Base-by-base conservation (phyloP, 495 filamentous ascomycete species). In the Rhypophila decipiens region DNA sequence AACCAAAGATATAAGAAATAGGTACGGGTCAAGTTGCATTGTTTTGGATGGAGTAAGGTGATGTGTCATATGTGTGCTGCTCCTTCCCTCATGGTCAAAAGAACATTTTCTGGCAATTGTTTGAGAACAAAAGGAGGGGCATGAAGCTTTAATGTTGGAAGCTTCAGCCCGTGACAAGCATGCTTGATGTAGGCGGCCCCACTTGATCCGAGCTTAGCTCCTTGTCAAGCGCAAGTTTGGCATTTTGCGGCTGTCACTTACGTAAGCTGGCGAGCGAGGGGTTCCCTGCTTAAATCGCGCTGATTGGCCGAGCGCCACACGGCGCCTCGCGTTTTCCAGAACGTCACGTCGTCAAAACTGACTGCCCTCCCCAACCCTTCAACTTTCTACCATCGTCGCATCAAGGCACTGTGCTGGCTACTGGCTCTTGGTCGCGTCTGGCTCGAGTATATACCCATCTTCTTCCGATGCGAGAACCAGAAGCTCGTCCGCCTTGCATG, bases 301-400 rank as follows among this genome's bases (percentile, higher is more conserved):
- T 47, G 45, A 47, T 47, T 47, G 45, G 45, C 34, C 19, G n/a
- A 23, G 18, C 8, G 23, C 38, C 35, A 40, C 18, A 31, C 18
- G 40, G 40, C 23, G 21, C 23, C 40, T 43, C 40, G 40, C 40
- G 40, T 43, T 63, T 63, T 61, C 52, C 34, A 50, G 52, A 63
- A 63, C 60, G 60, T 64, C 60, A 64, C 60, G 56, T 64, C 60
- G 47, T 61, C 50, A 35, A 39, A 46, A 54, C 44, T 50, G 9
- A 37, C 27, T 5, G 53, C 35, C 37, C 24, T 23, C 45, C 3
- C 38, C 41, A 50, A 24, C 9, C 15, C 55, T 42, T 61, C 51
- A 60, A 55, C 29, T 53, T 53, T 51, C 51, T 45, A 53, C 51
- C 43, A 38, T 42, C 57, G 52, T 56, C 56, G 11, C 44, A 52